Evolutionary conservation across 2,329 filamentous ascomycete genomes (phyloP).

Genomic region (Penicillium sp.): DNA sequence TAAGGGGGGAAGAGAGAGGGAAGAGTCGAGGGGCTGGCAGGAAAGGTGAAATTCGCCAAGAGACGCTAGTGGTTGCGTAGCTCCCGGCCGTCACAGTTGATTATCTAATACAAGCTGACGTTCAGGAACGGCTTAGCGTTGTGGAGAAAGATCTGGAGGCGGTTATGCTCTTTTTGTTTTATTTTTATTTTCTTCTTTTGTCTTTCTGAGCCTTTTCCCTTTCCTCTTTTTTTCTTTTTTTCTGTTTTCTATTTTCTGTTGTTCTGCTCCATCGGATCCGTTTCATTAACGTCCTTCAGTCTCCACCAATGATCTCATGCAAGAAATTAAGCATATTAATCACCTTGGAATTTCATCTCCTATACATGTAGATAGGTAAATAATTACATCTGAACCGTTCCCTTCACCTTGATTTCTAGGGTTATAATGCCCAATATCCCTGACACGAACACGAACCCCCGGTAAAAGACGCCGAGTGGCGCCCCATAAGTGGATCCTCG

Average conservation of each 20-base stretch:
- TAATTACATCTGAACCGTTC: not conserved
- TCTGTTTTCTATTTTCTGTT: not conserved
- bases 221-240: not conserved
- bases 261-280: slow-evolving; percentile 1
- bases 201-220: not conserved
- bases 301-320: slow-evolving; percentile 3
- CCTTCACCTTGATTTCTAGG: not conserved
- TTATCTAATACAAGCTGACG: slow-evolving; percentile 19
- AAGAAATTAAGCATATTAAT: not conserved
- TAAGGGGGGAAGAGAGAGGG: slow-evolving; percentile 18
- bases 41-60: slow-evolving; percentile 30
- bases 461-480: slow-evolving; percentile 22
- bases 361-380: not conserved
- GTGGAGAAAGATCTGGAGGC: slow-evolving; percentile 26
- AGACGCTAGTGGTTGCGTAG: slow-evolving; percentile 28
- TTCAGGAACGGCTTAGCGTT: slow-evolving; percentile 19
- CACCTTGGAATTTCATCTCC: not conserved
- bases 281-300: not conserved
- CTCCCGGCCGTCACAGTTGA: slow-evolving; percentile 22
- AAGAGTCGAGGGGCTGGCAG: slow-evolving; percentile 31
- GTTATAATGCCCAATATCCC: not conserved
- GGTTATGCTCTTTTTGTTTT: slow-evolving; percentile 16
- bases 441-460: slow-evolving; percentile 15
- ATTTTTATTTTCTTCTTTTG: not conserved
- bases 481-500: slow-evolving; percentile 21